These are phyloP conservation scores for Hygrocybe coccinea DNA, from an alignment of 768 basidiomycete genomes.

Conservation along the genomic window DNA sequence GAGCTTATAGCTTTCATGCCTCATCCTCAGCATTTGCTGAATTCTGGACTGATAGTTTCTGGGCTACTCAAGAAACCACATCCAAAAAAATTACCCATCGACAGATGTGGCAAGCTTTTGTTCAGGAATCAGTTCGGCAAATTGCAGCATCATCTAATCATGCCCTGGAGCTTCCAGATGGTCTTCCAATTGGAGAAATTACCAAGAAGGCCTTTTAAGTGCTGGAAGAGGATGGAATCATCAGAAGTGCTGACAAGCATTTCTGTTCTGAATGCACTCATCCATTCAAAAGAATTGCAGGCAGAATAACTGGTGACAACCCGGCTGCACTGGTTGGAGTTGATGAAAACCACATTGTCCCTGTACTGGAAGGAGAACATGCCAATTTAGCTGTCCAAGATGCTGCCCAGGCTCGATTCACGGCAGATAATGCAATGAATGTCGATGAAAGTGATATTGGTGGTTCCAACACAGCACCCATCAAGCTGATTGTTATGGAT, in stretches of 20 bases:
- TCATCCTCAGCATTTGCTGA: slow-evolving; percentile 14
- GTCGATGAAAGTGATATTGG: neutral
- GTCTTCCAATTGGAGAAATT: slow-evolving; percentile 7
- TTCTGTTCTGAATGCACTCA: slow-evolving; percentile 12
- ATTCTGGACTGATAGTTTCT: slow-evolving; percentile 14
- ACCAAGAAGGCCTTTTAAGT: slow-evolving; percentile 9
- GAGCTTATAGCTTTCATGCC: slow-evolving; percentile 17
- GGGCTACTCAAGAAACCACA: neutral
- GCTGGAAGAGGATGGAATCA: slow-evolving; percentile 11
- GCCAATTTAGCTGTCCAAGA: neutral
- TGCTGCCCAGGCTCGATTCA: neutral
- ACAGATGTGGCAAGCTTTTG: slow-evolving; percentile 20
- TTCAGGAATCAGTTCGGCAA: slow-evolving; percentile 17
- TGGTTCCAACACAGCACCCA: neutral
- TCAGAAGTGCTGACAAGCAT: slow-evolving; percentile 10
- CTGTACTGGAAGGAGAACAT: neutral
- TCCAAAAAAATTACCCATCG: slow-evolving; percentile 5
- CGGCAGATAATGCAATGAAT: neutral
- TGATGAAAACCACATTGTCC: slow-evolving; percentile 12
- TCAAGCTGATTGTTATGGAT: slow-evolving; percentile 14
- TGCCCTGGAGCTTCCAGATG: slow-evolving; percentile 5
- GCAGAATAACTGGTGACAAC: slow-evolving; percentile 5
- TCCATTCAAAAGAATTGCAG: slow-evolving; percentile 8
- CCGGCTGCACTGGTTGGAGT: slow-evolving; percentile 11
- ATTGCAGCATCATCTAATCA: slow-evolving; percentile 7